These are phyloP conservation scores for Geosmithia putterillii DNA, from an alignment of 2,329 filamentous ascomycete genomes.

Conservation along the genomic window DNA sequence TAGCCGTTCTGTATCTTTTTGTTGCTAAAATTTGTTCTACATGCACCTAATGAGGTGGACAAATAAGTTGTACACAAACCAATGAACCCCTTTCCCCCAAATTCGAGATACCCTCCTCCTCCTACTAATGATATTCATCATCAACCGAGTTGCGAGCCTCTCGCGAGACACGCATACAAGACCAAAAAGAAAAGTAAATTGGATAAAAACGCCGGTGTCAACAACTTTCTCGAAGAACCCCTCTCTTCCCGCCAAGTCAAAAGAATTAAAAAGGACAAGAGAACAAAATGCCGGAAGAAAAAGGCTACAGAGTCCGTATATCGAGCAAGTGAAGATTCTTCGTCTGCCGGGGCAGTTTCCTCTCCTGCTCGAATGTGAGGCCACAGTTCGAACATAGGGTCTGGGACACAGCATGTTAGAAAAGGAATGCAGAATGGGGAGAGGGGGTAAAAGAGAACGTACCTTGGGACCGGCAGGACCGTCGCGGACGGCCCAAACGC, in stretches of 20 bases:
- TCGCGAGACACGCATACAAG: not conserved
- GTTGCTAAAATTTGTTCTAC: not conserved
- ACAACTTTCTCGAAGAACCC: not conserved
- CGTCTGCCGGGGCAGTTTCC: constrained; percentile 53
- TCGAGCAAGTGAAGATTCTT: constrained; percentile 25
- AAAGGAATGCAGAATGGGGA: constrained; percentile 6
- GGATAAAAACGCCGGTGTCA: no score
- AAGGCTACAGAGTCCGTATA: not conserved
- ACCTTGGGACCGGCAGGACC: constrained; percentile 77
- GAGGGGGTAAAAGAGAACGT: constrained; percentile 23
- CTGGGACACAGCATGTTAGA: constrained; percentile 24
- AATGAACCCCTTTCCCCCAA: no score
- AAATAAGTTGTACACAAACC: not conserved
- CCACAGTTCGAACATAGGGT: constrained; percentile 91
- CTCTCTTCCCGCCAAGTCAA: not conserved
- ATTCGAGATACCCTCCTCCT: not conserved
- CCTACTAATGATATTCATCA: not conserved
- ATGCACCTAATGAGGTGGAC: not conserved
- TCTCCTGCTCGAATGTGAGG: constrained; percentile 76
- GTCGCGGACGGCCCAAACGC: constrained; percentile 91
- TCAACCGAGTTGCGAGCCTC: not conserved
- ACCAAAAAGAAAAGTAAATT: not conserved
- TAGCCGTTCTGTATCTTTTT: not conserved
- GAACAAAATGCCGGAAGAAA: not conserved
- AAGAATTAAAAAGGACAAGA: not conserved